These are phyloP conservation scores for Fusarium humuli DNA, from an alignment of 2,329 filamentous ascomycete genomes.

Conservation along the genomic window DNA sequence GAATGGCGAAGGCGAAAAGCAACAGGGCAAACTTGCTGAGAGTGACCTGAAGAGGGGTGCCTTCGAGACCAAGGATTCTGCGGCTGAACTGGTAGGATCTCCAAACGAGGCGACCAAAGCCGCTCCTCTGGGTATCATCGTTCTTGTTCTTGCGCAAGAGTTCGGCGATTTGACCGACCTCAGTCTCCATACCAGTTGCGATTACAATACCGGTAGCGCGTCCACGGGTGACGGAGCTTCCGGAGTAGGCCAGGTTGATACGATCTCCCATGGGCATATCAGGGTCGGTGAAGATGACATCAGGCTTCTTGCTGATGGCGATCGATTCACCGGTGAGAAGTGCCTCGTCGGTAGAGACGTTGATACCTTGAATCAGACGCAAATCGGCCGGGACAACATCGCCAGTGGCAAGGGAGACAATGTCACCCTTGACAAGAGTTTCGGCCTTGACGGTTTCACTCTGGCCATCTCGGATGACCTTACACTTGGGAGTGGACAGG, in stretches of 20 bases:
- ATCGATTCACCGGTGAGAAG: slow-evolving; percentile 79
- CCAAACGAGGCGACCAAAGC: slow-evolving; percentile 59
- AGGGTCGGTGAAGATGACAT: slow-evolving; percentile 63
- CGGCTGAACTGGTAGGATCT: slow-evolving; percentile 58
- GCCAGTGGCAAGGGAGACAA: slow-evolving; percentile 71
- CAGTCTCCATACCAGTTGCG: slow-evolving; percentile 78
- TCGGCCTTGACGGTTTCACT: slow-evolving; percentile 66
- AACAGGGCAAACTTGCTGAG: slow-evolving; percentile 86
- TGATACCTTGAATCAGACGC: slow-evolving; percentile 73
- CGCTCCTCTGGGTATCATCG: slow-evolving; percentile 54
- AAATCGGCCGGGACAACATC: slow-evolving; percentile 78
- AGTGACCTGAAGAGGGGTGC: slow-evolving; percentile 86
- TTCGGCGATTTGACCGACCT: slow-evolving; percentile 80
- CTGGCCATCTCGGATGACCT: slow-evolving; percentile 66
- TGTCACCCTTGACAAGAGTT: slow-evolving; percentile 72
- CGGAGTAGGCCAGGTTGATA: slow-evolving; percentile 77
- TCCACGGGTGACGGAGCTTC: slow-evolving; percentile 77
- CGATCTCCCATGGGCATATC: slow-evolving; percentile 75
- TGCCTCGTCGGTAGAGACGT: slow-evolving; percentile 81
- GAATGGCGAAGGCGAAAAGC: slow-evolving; percentile 77
- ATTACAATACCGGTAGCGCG: slow-evolving; percentile 76
- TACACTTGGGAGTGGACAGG: slow-evolving; percentile 69
- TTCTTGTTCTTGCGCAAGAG: slow-evolving; percentile 69
- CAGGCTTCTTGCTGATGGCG: slow-evolving; percentile 74
- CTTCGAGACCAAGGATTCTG: slow-evolving; percentile 73